These are phyloP conservation scores for Bassia scoparia DNA, from an alignment of 148 eudicot genomes.

Conservation along the genomic window DNA sequence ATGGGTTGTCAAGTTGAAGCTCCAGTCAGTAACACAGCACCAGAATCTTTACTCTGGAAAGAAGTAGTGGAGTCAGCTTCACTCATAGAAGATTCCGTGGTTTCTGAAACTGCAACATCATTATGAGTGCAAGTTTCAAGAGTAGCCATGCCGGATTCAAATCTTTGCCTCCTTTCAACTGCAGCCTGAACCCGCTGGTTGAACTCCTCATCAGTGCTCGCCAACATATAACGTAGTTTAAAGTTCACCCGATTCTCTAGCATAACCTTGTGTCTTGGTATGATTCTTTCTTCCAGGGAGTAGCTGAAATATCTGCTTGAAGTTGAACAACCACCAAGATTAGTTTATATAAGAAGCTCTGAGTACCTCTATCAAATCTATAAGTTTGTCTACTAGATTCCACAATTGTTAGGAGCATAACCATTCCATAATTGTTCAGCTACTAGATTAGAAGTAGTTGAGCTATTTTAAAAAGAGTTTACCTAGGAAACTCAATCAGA, in stretches of 20 bases:
- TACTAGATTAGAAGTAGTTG: background rate
- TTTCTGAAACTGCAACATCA: constrained; percentile 1
- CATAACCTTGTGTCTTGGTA: constrained; percentile 73
- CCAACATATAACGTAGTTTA: constrained; percentile 87
- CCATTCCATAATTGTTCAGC: background rate
- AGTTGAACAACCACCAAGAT: background rate
- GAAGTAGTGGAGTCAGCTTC: background rate
- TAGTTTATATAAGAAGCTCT: background rate
- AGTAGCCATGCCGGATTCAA: constrained; percentile 49
- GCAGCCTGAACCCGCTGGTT: constrained; percentile 52
- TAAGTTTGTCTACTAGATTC: background rate
- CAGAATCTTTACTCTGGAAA: background rate
- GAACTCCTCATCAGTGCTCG: constrained; percentile 62
- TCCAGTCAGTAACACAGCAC: background rate
- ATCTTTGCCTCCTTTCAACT: constrained; percentile 58
- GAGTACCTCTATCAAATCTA: background rate
- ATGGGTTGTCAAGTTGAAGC: background rate
- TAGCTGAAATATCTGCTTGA: constrained; percentile 78
- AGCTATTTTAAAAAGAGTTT: constrained; percentile 13
- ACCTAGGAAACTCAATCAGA: constrained; percentile 92
- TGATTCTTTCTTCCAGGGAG: constrained; percentile 79
- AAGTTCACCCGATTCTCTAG: constrained; percentile 81
- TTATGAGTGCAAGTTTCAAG: background rate
- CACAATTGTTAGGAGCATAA: no score
- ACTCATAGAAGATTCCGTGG: background rate